Percentiles rank a stretch among this genome's conserved stretches.
These are phyloP conservation scores for Torulaspora microellipsoides DNA, from an alignment of 805 yeast species.

Conservation along the genomic window DNA sequence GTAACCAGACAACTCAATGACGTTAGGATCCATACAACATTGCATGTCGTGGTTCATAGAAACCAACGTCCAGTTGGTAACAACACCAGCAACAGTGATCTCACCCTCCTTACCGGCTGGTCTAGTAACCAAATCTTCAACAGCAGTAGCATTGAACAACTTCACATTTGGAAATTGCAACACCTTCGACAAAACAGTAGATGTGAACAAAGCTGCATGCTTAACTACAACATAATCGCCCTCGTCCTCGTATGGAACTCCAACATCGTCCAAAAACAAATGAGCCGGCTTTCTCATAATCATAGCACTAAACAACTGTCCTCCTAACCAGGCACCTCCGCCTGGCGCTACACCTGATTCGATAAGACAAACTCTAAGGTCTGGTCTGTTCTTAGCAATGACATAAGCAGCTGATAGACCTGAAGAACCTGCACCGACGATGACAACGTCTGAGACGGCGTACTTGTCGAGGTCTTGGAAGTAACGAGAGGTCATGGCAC, in stretches of 20 bases:
- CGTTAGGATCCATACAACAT: slow-evolving; percentile 80
- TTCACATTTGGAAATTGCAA: slow-evolving; percentile 69
- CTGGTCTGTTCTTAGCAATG: slow-evolving; percentile 69
- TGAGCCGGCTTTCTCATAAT: slow-evolving; percentile 78
- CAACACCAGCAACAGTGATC: slow-evolving; percentile 70
- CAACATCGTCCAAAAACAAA: slow-evolving; percentile 57
- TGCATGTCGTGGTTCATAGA: slow-evolving; percentile 71
- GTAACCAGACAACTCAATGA: slow-evolving; percentile 51
- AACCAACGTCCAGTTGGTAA: slow-evolving; percentile 78
- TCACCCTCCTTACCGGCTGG: slow-evolving; percentile 51
- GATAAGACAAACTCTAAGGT: slow-evolving; percentile 64
- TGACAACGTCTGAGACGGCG: slow-evolving; percentile 70
- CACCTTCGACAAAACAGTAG: slow-evolving; percentile 65
- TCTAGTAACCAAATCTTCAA: slow-evolving; percentile 74
- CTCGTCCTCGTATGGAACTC: slow-evolving; percentile 67
- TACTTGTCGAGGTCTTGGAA: slow-evolving; percentile 68
- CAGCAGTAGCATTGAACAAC: slow-evolving; percentile 75
- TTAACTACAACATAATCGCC: slow-evolving; percentile 77
- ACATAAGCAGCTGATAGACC: slow-evolving; percentile 74
- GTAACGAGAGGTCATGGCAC: slow-evolving; percentile 76
- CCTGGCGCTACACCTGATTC: slow-evolving; percentile 76
- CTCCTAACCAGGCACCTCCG: slow-evolving; percentile 78
- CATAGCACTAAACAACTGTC: slow-evolving; percentile 74
- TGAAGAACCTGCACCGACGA: slow-evolving; percentile 75
- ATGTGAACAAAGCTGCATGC: slow-evolving; percentile 73